Evolutionary conservation across 352 stramenopile genomes (phyloP).

Genomic region (Elongisporangium prolatum): DNA sequence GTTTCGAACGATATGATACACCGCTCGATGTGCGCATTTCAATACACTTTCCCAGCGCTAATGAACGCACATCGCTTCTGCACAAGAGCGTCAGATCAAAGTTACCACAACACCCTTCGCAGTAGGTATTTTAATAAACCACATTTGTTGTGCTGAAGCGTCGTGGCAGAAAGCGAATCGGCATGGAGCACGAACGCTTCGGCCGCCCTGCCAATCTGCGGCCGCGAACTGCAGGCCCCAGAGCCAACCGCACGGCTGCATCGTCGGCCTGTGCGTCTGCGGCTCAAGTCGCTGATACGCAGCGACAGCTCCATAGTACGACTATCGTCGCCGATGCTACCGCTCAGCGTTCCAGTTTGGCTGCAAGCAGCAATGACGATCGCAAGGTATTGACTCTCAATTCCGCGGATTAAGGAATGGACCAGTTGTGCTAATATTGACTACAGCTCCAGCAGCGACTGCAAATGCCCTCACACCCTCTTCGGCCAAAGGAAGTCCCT

Average conservation of each 20-base stretch:
- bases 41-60: no score
- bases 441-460: conserved; percentile 46
- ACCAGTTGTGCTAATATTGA: background rate
- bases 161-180: background rate
- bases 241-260: background rate
- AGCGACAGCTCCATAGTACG: background rate
- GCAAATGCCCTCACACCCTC: conserved; percentile 24
- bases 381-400: conserved; percentile 12
- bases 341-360: conserved; percentile 1
- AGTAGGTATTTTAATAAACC: background rate
- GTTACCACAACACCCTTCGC: background rate
- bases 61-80: no score
- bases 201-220: conserved; percentile 43
- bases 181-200: conserved; percentile 37
- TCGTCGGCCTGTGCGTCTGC: background rate
- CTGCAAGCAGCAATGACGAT: conserved; percentile 6
- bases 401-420: conserved; percentile 4
- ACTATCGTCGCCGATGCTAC: background rate
- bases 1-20: no score
- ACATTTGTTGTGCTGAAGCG: background rate
- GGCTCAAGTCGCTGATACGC: background rate
- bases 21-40: no score
- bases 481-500: background rate
- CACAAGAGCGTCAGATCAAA: background rate
- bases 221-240: conserved; percentile 33